Evolutionary conservation across 2,329 filamentous ascomycete species (phyloP).

Genomic region (Anthostomella pinea): DNA sequence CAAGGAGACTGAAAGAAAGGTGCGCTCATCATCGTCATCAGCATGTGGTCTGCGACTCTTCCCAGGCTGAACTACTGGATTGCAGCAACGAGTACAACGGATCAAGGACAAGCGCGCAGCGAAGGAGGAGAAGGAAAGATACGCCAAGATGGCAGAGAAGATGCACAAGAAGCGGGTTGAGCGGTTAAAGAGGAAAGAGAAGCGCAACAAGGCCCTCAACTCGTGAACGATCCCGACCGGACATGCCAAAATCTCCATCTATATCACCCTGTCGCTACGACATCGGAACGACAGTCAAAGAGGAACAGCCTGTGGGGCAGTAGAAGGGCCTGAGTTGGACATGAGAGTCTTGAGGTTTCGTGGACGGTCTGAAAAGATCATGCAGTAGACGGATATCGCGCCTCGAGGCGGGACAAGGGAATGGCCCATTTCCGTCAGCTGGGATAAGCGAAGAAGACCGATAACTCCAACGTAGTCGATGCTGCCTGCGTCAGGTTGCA

Average conservation of each 20-base stretch:
- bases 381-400: no score
- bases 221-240: constrained; percentile 43
- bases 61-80: constrained; percentile 7
- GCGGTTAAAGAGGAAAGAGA: constrained; percentile 89
- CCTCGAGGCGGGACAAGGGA: no score
- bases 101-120: constrained; percentile 83
- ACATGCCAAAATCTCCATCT: constrained; percentile 14
- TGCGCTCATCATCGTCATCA: constrained; percentile 35
- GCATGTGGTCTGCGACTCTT: background rate
- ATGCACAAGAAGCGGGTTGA: constrained; percentile 97
- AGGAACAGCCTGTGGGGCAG: no score
- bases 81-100: constrained; percentile 68
- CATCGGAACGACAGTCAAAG: no score
- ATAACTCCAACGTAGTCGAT: no score
- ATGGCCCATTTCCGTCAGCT: no score
- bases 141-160: constrained; percentile 91
- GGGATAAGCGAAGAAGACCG: no score
- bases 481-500: no score
- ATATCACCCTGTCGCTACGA: no score
- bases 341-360: no score
- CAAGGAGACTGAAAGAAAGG: constrained; percentile 85
- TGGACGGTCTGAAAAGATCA: no score
- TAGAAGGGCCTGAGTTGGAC: no score
- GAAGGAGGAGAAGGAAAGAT: constrained; percentile 91
- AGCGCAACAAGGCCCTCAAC: constrained; percentile 83